Conservation (phyloP, 768 basidiomycete species). For the Leucocoprinus birnbaumii region DNA sequence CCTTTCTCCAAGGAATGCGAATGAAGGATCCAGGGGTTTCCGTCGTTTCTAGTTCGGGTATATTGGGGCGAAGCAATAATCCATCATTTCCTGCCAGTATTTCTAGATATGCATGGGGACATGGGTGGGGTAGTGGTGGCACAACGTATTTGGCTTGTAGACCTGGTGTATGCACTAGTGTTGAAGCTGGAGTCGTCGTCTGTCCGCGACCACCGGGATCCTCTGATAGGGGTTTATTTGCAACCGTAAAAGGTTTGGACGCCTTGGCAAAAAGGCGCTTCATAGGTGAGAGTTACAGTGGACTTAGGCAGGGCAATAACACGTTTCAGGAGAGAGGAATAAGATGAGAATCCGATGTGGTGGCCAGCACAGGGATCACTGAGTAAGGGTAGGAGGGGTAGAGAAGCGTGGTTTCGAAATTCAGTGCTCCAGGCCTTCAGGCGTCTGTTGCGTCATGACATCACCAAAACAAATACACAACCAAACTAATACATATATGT, state of each 20-base stretch:
- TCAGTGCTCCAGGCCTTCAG: too few relatives aligned
- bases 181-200: constrained; percentile 1
- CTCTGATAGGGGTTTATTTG: neutral
- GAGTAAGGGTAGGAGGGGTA: neutral
- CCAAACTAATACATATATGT: constrained; percentile 6
- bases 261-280: constrained; percentile 39
- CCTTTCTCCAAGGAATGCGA: constrained; percentile 59
- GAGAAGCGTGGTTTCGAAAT: neutral
- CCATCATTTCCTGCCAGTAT: constrained; percentile 57
- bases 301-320: neutral
- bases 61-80: constrained; percentile 63
- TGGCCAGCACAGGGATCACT: neutral
- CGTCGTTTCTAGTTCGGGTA: constrained; percentile 21
- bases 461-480: constrained; percentile 6
- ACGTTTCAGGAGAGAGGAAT: neutral
- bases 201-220: neutral
- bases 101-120: constrained; percentile 68
- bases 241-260: constrained; percentile 29
- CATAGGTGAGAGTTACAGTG: constrained; percentile 22
- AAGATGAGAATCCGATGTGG: neutral
- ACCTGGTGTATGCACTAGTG: constrained; percentile 19
- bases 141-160: constrained; percentile 65
- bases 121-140: constrained; percentile 73
- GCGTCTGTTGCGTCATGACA: neutral
- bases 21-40: constrained; percentile 16